phyloP scores from a whole-genome alignment of 2,329 filamentous ascomycete species.

The Exserohilum rostratum region DNA sequence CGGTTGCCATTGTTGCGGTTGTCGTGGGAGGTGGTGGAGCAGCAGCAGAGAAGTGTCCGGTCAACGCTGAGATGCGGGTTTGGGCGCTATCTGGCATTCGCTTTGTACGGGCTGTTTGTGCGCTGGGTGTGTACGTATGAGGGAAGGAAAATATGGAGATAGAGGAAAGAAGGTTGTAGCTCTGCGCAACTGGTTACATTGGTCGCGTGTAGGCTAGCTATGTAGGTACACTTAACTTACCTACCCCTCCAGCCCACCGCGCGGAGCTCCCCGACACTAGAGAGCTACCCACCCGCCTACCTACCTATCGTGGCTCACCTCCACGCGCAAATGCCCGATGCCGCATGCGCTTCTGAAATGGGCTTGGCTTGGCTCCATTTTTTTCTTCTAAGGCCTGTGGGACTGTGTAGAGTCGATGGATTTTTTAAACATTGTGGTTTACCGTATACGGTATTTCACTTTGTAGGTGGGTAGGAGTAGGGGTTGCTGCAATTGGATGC shows the following conservation, averaged over 20 bases:
- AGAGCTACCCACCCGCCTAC: neutral
- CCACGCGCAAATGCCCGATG: neutral
- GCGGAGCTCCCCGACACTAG: slow-evolving; percentile 1
- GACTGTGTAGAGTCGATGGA: neutral
- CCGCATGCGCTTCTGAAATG: neutral
- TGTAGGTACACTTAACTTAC: neutral
- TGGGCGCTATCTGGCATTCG: slow-evolving; percentile 9
- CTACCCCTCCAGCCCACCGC: neutral
- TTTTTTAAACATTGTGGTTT: neutral
- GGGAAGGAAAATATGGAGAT: too few relatives aligned
- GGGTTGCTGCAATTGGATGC: too few relatives aligned
- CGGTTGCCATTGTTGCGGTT: slow-evolving; percentile 18
- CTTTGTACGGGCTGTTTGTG: too few relatives aligned
- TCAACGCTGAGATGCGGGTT: slow-evolving; percentile 29
- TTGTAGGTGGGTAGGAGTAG: too few relatives aligned
- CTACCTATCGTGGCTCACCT: neutral
- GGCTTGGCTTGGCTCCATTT: neutral
- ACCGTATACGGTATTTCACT: neutral
- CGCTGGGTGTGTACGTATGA: neutral
- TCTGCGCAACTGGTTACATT: too few relatives aligned
- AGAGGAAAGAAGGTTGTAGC: too few relatives aligned
- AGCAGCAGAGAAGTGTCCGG: slow-evolving; percentile 22
- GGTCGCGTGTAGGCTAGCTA: neutral
- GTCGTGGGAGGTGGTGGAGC: neutral
- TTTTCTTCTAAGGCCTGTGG: too few relatives aligned